Evolutionary conservation across 2,329 filamentous ascomycete species (phyloP).

Genomic region (Sporothrix brasiliensis): DNA sequence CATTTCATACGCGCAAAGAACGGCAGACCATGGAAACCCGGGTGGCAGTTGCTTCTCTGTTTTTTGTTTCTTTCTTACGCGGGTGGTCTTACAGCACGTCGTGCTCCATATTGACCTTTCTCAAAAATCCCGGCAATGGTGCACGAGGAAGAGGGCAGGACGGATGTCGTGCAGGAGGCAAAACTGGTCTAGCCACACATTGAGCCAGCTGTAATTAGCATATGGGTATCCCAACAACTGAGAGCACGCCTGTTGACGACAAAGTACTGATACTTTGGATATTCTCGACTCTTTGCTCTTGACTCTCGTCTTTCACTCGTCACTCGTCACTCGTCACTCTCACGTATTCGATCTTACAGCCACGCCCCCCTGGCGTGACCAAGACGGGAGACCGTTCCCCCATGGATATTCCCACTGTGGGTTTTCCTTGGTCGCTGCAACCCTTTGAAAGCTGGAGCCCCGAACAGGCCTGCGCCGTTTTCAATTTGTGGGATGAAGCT

Average conservation of each 20-base stretch:
- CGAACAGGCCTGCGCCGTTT: constrained; percentile 5
- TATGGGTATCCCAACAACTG: neutral
- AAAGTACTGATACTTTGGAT: constrained; percentile 25
- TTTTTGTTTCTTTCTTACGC: neutral
- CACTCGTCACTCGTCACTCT: neutral
- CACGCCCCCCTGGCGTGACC: constrained; percentile 5
- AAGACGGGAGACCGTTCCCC: constrained; percentile 1
- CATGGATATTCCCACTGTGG: neutral
- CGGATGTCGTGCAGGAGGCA: constrained; percentile 32
- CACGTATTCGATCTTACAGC: neutral
- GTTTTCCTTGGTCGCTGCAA: neutral
- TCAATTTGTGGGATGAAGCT: neutral
- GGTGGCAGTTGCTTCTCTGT: neutral
- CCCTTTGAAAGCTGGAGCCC: constrained; percentile 8
- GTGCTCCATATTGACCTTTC: neutral
- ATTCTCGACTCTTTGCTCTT: too few species aligned
- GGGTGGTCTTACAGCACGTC: neutral
- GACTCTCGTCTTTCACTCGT: neutral
- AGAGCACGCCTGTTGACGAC: constrained; percentile 11
- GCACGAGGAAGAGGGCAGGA: constrained; percentile 5
- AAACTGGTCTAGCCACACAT: neutral
- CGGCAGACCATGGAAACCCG: neutral
- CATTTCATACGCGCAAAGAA: neutral
- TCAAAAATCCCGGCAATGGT: constrained; percentile 6
- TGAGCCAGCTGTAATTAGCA: neutral